Conservation (phyloP, 495 filamentous ascomycete species). For the Trichoderma virens region DNA sequence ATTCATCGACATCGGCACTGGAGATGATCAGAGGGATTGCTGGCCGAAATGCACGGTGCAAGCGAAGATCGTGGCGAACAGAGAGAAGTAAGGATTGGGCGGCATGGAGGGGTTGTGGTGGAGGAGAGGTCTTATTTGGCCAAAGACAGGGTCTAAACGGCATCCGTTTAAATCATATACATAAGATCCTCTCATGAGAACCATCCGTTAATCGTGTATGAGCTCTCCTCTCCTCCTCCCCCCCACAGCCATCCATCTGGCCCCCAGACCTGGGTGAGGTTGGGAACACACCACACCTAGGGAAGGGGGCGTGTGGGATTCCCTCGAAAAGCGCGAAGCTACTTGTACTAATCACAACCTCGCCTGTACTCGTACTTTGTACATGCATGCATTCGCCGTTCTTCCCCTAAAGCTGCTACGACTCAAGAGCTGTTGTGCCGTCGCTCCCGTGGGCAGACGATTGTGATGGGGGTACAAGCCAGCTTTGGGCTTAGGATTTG, state of each 20-base stretch:
- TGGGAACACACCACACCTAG: background rate
- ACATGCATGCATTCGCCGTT: background rate
- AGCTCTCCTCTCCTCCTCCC: background rate
- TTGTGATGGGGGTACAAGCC: background rate
- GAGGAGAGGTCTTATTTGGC: constrained; percentile 6
- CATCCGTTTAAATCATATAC: constrained; percentile 2
- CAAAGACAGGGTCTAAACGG: background rate
- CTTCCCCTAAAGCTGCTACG: constrained; percentile 1
- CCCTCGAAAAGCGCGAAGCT: background rate
- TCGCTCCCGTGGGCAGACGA: constrained; percentile 2
- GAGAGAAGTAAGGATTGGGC: background rate
- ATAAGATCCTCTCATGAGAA: constrained; percentile 6
- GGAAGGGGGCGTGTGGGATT: background rate
- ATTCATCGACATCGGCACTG: constrained; percentile 7
- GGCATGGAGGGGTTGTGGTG: constrained; percentile 7
- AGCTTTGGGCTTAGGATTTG: constrained; percentile 5
- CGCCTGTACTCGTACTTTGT: background rate
- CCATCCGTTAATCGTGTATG: constrained; percentile 3
- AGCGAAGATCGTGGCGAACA: constrained; percentile 9
- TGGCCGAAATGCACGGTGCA: constrained; percentile 8
- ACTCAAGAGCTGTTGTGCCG: constrained; percentile 4
- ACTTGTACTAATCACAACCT: background rate
- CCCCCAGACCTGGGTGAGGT: constrained; percentile 1
- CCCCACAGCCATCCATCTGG: constrained; percentile 1
- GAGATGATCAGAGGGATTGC: background rate